Evolutionary conservation across 306 rosid genomes (phyloP), one percentile per base, ranked within the genome.

Genomic region (Dryas drummondii): DNA sequence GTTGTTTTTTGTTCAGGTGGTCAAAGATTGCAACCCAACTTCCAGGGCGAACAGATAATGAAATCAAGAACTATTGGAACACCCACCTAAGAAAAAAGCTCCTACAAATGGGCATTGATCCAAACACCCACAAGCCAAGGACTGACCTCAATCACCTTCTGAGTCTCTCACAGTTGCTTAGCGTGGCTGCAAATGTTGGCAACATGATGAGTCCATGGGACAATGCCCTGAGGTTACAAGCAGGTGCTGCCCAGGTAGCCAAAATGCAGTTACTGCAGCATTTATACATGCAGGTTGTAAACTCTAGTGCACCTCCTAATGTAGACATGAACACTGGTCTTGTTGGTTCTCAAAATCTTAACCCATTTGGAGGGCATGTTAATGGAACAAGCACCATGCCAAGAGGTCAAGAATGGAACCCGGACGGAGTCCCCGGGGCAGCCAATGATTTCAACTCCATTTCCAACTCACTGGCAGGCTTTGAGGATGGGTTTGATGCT

Each of bases 51-150:
- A 94, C 98, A 0, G 98, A 94, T 56, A 94, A 94, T 17, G 97
- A 94, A 70, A 91, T 93, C 40, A 93, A 93, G 84, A 93, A 93
- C 46, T 93, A 73, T 13, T 93, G 98, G 98, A 93, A 94, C 82
- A 94, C 98, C 1, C 77, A 77, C 68, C 81, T 94, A 58, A 94
- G 94, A 63, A 94, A 94, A 67, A 94, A 91, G 84, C 96, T 94
- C 63, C 85, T 91, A 0, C 84, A 84, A 48, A 87, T 88, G 93
- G 97, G 98, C 3, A 85, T 94, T 77, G 97, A 94, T 58, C 98
- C 98, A 11, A 89, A 78, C 74, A 94, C 97, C 69, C 98, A 94
- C 85, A 91, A 87, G 82, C 94, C 94, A 61, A 90, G 97, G 70
- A 88, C 90, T 9, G 97, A 94, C 26, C 78, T 86, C 49, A 88